Conservation (phyloP, 2,329 filamentous ascomycete genomes). For the Fusarium sp. region DNA sequence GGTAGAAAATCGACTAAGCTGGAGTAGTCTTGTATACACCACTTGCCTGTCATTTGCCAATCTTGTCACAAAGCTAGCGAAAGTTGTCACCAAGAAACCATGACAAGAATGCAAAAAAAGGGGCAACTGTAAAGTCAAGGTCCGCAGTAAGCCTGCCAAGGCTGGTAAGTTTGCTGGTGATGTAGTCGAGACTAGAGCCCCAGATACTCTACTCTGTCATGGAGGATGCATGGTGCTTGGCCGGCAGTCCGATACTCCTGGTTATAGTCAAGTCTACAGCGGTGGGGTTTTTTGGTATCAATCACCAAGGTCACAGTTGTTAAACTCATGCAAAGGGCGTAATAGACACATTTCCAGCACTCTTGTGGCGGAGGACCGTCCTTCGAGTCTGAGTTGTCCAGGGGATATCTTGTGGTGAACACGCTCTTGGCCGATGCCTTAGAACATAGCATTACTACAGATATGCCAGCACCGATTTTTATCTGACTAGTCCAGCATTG, state of each 20-base stretch:
- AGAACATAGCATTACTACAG: not conserved
- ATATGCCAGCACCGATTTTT: no score
- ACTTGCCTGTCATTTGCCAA: not conserved
- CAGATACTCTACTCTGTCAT: not conserved
- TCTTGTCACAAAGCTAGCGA: not conserved
- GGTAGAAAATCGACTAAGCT: not conserved
- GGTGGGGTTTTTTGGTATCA: not conserved
- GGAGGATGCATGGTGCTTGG: not conserved
- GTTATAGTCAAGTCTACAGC: not conserved
- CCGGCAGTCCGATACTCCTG: not conserved
- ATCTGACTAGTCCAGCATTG: no score
- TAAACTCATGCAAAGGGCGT: not conserved
- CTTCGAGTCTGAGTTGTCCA: no score
- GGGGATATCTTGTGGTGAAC: not conserved
- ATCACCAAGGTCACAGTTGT: not conserved
- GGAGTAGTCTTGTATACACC: not conserved
- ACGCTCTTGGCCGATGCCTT: not conserved
- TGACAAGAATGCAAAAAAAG: not conserved
- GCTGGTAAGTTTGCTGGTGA: not conserved
- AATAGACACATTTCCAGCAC: not conserved
- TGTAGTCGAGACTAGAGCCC: not conserved
- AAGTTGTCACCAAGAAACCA: not conserved
- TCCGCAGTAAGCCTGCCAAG: not conserved
- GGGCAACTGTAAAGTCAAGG: not conserved
- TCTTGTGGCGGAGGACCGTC: not conserved